A percentile compares a stretch with the other conserved stretches of the same genome.
phyloP scores from a whole-genome alignment of 2,329 filamentous ascomycete genomes.

The Piedraia hortae region DNA sequence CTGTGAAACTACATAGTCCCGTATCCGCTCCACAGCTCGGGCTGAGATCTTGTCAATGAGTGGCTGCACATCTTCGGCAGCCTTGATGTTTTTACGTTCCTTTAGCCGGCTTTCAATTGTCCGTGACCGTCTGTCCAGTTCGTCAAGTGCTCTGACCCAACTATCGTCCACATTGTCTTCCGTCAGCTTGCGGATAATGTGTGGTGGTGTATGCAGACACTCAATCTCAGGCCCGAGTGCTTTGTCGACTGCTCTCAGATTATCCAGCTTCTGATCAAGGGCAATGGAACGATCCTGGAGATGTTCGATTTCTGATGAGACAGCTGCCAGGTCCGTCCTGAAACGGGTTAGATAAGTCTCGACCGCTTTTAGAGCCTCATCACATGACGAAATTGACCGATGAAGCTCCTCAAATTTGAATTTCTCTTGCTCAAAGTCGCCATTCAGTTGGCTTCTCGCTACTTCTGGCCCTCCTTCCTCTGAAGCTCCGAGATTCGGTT shows the following conservation, averaged over 20 bases:
- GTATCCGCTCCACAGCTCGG: conserved; percentile 78
- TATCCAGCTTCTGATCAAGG: conserved; percentile 62
- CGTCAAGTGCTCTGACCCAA: conserved; percentile 59
- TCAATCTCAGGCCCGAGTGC: conserved; percentile 70
- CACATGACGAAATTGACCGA: conserved; percentile 63
- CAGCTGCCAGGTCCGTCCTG: conserved; percentile 68
- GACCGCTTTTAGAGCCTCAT: conserved; percentile 77
- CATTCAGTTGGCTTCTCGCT: conserved; percentile 5
- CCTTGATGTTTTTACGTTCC: conserved; percentile 38
- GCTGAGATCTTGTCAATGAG: conserved; percentile 59
- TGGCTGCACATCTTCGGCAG: conserved; percentile 58
- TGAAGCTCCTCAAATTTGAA: conserved; percentile 75
- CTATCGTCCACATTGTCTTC: conserved; percentile 73
- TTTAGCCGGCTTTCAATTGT: conserved; percentile 40
- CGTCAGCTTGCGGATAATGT: conserved; percentile 56
- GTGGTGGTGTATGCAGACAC: conserved; percentile 66
- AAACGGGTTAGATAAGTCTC: conserved; percentile 82
- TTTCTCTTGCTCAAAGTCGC: conserved; percentile 46
- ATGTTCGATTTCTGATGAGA: conserved; percentile 86
- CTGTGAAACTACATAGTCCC: conserved; percentile 80
- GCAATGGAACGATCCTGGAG: conserved; percentile 64
- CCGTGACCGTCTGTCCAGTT: conserved; percentile 53
- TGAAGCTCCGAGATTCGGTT: no score
- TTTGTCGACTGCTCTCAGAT: conserved; percentile 70
- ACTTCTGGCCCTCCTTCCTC: not conserved